Evolutionary conservation across 2,329 filamentous ascomycete genomes (phyloP).

Genomic region (Nemania sp.): DNA sequence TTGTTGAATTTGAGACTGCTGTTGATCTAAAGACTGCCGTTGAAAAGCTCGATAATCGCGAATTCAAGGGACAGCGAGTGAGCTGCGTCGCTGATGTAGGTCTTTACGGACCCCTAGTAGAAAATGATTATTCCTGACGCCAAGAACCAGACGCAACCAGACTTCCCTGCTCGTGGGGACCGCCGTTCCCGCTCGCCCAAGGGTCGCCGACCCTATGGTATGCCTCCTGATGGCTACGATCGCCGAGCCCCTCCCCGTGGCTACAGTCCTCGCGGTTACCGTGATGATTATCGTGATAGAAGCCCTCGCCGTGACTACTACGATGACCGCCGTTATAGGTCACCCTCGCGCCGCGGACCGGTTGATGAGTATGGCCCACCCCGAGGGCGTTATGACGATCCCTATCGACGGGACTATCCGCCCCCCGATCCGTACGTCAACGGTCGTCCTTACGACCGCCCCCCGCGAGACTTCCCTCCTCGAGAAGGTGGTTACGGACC

Average conservation of each 20-base stretch:
- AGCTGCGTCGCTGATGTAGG: slow-evolving; percentile 89
- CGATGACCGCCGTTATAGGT: slow-evolving; percentile 83
- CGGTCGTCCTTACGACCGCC: slow-evolving; percentile 69
- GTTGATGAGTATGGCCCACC: slow-evolving; percentile 81
- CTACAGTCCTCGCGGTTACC: slow-evolving; percentile 81
- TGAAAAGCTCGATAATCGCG: slow-evolving; percentile 91
- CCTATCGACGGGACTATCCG: slow-evolving; percentile 77
- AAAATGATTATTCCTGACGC: slow-evolving; percentile 43
- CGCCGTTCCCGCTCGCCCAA: slow-evolving; percentile 82
- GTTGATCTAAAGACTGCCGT: slow-evolving; percentile 90
- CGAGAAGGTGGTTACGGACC: slow-evolving; percentile 63
- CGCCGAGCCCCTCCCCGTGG: slow-evolving; percentile 82
- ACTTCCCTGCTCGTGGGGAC: slow-evolving; percentile 75
- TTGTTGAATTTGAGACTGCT: slow-evolving; percentile 97
- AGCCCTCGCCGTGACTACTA: slow-evolving; percentile 91
- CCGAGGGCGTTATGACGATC: slow-evolving; percentile 79
- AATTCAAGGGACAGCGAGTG: slow-evolving; percentile 92
- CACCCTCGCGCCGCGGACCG: slow-evolving; percentile 77
- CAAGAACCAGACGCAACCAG: slow-evolving; percentile 76
- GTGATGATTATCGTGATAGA: slow-evolving; percentile 86
- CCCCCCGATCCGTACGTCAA: slow-evolving; percentile 71
- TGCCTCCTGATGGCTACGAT: slow-evolving; percentile 81
- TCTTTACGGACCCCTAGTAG: slow-evolving; percentile 34
- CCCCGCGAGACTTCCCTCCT: slow-evolving; percentile 63
- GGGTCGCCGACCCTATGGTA: slow-evolving; percentile 73